Percentiles rank a stretch among this genome's conserved stretches.
phyloP scores from a whole-genome alignment of 768 basidiomycete genomes.

The Mycena vulgaris region DNA sequence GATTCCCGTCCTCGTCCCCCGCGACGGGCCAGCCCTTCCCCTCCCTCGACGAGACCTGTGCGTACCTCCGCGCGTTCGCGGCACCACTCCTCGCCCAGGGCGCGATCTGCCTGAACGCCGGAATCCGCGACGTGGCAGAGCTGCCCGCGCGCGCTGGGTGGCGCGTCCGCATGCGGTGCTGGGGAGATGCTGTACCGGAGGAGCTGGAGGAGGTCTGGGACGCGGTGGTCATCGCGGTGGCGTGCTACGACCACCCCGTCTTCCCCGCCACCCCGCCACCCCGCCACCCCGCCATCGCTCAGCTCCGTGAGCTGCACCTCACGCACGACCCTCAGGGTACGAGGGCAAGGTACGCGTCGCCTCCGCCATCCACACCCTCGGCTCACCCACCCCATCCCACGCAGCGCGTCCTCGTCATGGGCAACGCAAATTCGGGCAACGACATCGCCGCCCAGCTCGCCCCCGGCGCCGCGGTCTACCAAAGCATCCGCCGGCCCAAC shows the following conservation, averaged over 20 bases:
- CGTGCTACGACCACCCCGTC: slow-evolving; percentile 63
- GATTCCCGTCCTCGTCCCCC: slow-evolving; percentile 43
- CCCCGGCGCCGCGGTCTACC: slow-evolving; percentile 46
- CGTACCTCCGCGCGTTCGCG: slow-evolving; percentile 55
- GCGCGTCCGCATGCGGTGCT: slow-evolving; percentile 56
- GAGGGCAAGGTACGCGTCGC: slow-evolving; percentile 50
- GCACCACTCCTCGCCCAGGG: slow-evolving; percentile 48
- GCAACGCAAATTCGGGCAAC: slow-evolving; percentile 54
- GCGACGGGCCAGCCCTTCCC: slow-evolving; percentile 57
- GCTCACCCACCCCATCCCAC: background rate
- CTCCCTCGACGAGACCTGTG: slow-evolving; percentile 54
- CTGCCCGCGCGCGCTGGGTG: slow-evolving; percentile 50
- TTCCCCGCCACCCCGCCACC: slow-evolving; percentile 60
- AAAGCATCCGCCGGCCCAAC: slow-evolving; percentile 47
- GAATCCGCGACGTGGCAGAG: slow-evolving; percentile 59
- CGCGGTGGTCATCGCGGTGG: slow-evolving; percentile 62
- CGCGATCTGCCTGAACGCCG: slow-evolving; percentile 57
- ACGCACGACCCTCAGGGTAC: slow-evolving; percentile 54
- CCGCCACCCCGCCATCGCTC: slow-evolving; percentile 59
- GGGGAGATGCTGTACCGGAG: slow-evolving; percentile 44
- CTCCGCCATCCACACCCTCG: background rate
- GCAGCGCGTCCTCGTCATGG: slow-evolving; percentile 46
- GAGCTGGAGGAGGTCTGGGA: slow-evolving; percentile 63
- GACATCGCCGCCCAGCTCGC: too few relatives aligned
- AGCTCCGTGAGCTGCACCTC: slow-evolving; percentile 45